Percentiles rank a stretch among this genome's conserved stretches.
phyloP scores from a whole-genome alignment of 2,329 filamentous ascomycete species.

The Xylaria polymorpha region DNA sequence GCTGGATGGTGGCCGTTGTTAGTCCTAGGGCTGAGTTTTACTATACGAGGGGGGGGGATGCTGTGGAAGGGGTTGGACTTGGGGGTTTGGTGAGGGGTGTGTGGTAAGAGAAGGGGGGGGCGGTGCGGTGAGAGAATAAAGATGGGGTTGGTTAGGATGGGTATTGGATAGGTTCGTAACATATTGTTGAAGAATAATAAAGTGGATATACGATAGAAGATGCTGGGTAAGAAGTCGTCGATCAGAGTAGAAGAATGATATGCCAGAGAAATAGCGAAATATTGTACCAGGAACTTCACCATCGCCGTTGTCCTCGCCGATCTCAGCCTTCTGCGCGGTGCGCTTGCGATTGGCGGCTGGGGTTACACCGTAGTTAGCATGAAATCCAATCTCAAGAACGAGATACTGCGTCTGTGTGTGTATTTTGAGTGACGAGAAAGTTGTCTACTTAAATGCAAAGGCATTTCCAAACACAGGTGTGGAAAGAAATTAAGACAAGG shows the following conservation, averaged over 20 bases:
- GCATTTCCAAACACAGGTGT: not conserved
- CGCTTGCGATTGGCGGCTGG: constrained; percentile 22
- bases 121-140: not conserved
- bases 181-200: not conserved
- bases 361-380: constrained; percentile 19
- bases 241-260: not conserved
- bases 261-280: not conserved
- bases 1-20: not conserved
- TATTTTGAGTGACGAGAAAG: not conserved
- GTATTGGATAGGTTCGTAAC: not conserved
- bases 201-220: no score
- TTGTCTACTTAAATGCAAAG: not conserved
- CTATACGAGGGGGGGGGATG: not conserved
- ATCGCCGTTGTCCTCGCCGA: constrained; percentile 5
- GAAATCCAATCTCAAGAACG: not conserved
- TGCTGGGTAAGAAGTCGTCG: not conserved
- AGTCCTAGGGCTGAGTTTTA: not conserved
- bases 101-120: not conserved
- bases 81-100: not conserved
- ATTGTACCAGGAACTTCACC: constrained; percentile 14
- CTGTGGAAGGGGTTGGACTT: not conserved
- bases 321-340: not conserved
- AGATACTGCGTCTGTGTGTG: not conserved
- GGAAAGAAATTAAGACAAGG: not conserved
- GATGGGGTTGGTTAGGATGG: not conserved